Evolutionary conservation across 352 stramenopile species (phyloP), one percentile per base, ranked within the genome.

Genomic region (Blastocystis sp.): DNA sequence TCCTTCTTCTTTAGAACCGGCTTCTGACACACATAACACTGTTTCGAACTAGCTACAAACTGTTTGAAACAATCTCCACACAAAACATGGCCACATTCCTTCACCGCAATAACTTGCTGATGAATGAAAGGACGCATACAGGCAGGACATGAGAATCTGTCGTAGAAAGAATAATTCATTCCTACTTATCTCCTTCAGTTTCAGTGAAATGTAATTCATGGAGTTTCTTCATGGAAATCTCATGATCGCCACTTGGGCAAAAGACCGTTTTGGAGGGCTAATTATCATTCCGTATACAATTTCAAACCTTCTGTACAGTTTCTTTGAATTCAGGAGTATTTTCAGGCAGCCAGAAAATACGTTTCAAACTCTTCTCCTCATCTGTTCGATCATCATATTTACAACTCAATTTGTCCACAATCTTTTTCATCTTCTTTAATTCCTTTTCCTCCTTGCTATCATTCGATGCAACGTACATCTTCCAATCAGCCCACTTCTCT

Each of bases 311-410:
- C 37, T 66, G 63, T 21, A 66, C 51, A 37, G 42, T 42, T 12
- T 51, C 71, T 46, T 83, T 83, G 21, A 49, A 61, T 65, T 83
- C 71, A 19, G 71, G 71, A 42, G 71, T 83, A 43, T 83, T 83
- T 29, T 83, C 51, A 43, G 71, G 71, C 1, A 83, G 49, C 71
- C 71, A 83, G 54, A 83, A 83, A 56, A 65, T 83, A 51, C 57
- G 56, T 19, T 57, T 59, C 71, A 83, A 54, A 66, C 71, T 83
- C 54, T 83, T 83, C 29, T 83, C 71, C 29, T 83, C 71, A 12
- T 65, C 71, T n/a, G 71, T 83, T 21, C 71, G 71, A 66, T 83
- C 51, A 43, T 83, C 71, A 54, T 83, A 83, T 19, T 83, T 83
- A 6, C 71, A 46, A 39, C 71, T 83, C 5, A 83, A 37, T 32